Evolutionary conservation across 495 filamentous ascomycete species (phyloP).

Genomic region (Halenospora varia): DNA sequence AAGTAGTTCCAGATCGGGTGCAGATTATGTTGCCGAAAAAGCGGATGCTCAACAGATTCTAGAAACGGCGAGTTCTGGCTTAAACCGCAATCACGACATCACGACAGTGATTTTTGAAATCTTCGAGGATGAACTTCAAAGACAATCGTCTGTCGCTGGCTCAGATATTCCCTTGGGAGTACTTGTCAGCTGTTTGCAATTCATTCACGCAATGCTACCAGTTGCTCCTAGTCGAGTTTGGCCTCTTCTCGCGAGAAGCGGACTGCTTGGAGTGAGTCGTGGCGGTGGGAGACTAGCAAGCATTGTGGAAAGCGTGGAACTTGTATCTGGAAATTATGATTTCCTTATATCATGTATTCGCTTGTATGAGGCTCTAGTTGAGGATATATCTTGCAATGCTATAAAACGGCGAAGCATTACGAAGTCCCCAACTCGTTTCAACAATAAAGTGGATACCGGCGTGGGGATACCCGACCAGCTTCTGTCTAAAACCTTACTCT

Average conservation of each 20-base stretch:
- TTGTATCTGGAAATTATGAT: slow-evolving; percentile 68
- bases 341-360: slow-evolving; percentile 68
- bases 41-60: slow-evolving; percentile 48
- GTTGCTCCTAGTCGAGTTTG: slow-evolving; percentile 80
- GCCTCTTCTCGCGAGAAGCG: slow-evolving; percentile 80
- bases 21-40: background rate
- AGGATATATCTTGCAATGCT: slow-evolving; percentile 68
- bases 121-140: slow-evolving; percentile 64
- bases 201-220: slow-evolving; percentile 63
- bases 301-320: slow-evolving; percentile 71
- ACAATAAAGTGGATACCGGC: slow-evolving; percentile 50
- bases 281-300: slow-evolving; percentile 68
- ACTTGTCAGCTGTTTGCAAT: slow-evolving; percentile 71
- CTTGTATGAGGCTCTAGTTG: slow-evolving; percentile 69
- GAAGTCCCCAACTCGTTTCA: slow-evolving; percentile 47
- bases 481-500: slow-evolving; percentile 65
- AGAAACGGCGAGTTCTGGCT: slow-evolving; percentile 66
- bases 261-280: slow-evolving; percentile 67
- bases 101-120: slow-evolving; percentile 77
- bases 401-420: slow-evolving; percentile 63
- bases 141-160: slow-evolving; percentile 37
- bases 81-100: slow-evolving; percentile 72
- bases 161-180: slow-evolving; percentile 51
- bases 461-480: slow-evolving; percentile 73
- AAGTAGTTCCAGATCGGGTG: slow-evolving; percentile 6